Conservation (phyloP, 768 basidiomycete genomes). For the Russula sp. region DNA sequence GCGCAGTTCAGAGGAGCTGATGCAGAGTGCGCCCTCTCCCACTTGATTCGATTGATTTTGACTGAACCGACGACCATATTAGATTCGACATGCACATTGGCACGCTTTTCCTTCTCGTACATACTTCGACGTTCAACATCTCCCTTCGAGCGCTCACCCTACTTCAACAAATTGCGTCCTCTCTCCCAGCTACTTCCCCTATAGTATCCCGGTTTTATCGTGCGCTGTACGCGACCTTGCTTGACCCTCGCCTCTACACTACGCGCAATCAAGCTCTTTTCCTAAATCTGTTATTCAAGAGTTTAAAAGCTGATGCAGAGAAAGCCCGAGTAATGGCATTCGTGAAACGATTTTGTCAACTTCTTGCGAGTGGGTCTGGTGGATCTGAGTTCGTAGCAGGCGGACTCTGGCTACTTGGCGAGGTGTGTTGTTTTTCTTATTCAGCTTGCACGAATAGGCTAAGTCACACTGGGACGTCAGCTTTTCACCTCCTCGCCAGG, state of each 20-base stretch:
- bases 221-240: constrained; percentile 83
- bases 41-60: not conserved
- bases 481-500: constrained; percentile 46
- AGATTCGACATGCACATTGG: constrained; percentile 86
- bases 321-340: constrained; percentile 2
- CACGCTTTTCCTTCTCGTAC: constrained; percentile 91
- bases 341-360: constrained; percentile 25
- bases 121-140: constrained; percentile 94
- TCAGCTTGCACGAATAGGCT: not conserved
- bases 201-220: constrained; percentile 69
- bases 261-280: constrained; percentile 97
- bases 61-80: not conserved
- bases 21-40: constrained; percentile 43
- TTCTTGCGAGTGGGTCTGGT: constrained; percentile 30
- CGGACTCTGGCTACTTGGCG: constrained; percentile 54
- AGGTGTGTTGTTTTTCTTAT: constrained; percentile 42
- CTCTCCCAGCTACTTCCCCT: constrained; percentile 40
- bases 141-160: constrained; percentile 88
- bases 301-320: constrained; percentile 3
- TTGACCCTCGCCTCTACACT: constrained; percentile 70
- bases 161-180: constrained; percentile 73
- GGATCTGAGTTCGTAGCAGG: constrained; percentile 7
- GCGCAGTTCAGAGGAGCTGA: constrained; percentile 72
- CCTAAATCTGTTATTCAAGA: constrained; percentile 86
- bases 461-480: constrained; percentile 28